Percentiles rank a stretch among this genome's conserved stretches.
Evolutionary conservation across 768 basidiomycete genomes (phyloP).

Genomic region (Collybia sp.): DNA sequence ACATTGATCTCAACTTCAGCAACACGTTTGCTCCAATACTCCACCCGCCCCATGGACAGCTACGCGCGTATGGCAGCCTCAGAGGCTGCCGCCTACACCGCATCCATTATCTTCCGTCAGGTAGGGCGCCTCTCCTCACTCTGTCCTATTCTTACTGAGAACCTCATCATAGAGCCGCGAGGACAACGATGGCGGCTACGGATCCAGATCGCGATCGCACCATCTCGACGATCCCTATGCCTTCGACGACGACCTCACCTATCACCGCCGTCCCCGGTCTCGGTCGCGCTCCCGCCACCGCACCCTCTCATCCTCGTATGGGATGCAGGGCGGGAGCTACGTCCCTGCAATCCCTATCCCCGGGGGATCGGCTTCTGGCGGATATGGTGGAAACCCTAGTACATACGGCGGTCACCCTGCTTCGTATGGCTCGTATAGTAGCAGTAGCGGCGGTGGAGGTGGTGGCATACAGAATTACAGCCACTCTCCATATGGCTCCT

Average conservation of each 20-base stretch:
- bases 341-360: conserved; percentile 23
- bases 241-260: conserved; percentile 28
- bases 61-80: conserved; percentile 46
- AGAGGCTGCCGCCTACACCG: conserved; percentile 67
- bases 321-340: conserved; percentile 30
- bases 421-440: conserved; percentile 6
- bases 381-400: conserved; percentile 12
- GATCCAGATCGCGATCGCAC: conserved; percentile 25
- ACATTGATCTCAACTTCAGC: conserved; percentile 31
- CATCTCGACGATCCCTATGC: conserved; percentile 33
- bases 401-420: conserved; percentile 13
- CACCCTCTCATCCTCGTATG: conserved; percentile 12
- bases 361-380: conserved; percentile 10
- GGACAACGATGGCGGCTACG: conserved; percentile 26
- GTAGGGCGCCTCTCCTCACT: conserved; percentile 21
- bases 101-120: conserved; percentile 52
- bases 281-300: conserved; percentile 25
- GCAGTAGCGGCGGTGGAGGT: conserved; percentile 16
- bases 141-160: conserved; percentile 1
- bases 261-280: conserved; percentile 21
- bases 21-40: conserved; percentile 49
- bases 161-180: conserved; percentile 24
- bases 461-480: conserved; percentile 17
- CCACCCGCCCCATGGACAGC: conserved; percentile 36
- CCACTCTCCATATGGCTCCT: conserved; percentile 18